phyloP scores from a whole-genome alignment of 495 filamentous ascomycete species.

The Rostrohypoxylon terebratum region DNA sequence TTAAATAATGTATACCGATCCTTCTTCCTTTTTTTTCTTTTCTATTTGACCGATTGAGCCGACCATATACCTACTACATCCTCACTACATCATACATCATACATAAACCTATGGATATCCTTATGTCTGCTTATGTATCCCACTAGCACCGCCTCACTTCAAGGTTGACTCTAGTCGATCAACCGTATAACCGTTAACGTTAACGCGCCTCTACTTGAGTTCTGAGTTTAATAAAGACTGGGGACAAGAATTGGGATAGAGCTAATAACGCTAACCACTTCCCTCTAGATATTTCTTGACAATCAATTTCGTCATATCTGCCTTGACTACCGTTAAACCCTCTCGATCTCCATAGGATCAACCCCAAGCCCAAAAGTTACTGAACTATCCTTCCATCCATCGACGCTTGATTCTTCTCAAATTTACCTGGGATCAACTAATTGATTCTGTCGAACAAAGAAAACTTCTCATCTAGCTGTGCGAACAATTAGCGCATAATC shows the following conservation, averaged over 20 bases:
- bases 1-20: neutral
- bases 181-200: neutral
- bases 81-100: conserved; percentile 1
- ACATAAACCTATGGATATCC: too few species aligned
- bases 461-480: neutral
- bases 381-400: conserved; percentile 3
- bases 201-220: conserved; percentile 24
- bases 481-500: conserved; percentile 12
- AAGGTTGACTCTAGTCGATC: conserved; percentile 15
- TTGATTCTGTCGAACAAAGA: conserved; percentile 29
- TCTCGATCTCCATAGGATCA: conserved; percentile 19
- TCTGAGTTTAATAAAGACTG: conserved; percentile 22
- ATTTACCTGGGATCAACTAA: neutral
- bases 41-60: neutral
- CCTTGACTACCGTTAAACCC: conserved; percentile 25
- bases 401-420: conserved; percentile 6
- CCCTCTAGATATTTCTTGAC: conserved; percentile 37
- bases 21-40: neutral
- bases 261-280: conserved; percentile 42
- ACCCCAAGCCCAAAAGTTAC: conserved; percentile 14
- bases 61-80: neutral
- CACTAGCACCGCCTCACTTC: conserved; percentile 27
- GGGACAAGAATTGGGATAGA: conserved; percentile 22
- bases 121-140: neutral
- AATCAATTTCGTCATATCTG: conserved; percentile 46